Evolutionary conservation across 306 rosid species (phyloP).

Genomic region (Fragaria vesca): DNA sequence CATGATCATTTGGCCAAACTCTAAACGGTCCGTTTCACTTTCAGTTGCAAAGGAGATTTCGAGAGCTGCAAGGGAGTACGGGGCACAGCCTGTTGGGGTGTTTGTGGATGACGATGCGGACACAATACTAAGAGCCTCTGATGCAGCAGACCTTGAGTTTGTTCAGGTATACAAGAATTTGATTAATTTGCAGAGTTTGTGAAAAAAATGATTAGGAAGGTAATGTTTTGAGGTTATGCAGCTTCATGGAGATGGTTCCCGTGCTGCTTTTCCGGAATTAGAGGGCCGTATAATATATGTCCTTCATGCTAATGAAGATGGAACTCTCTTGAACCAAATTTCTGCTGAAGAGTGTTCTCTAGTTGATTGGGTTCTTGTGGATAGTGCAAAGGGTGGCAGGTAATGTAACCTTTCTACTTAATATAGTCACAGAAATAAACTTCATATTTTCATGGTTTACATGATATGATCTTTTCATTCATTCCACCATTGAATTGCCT

Average conservation of each 20-base stretch:
- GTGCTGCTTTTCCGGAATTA: slow-evolving; percentile 60
- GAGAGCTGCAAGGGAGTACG: slow-evolving; percentile 68
- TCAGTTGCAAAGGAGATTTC: slow-evolving; percentile 90
- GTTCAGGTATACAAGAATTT: slow-evolving; percentile 56
- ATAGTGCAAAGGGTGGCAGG: slow-evolving; percentile 89
- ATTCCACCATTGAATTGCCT: slow-evolving; percentile 14
- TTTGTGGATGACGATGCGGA: slow-evolving; percentile 80
- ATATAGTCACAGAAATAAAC: neutral
- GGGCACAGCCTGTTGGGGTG: slow-evolving; percentile 90
- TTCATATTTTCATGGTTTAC: neutral
- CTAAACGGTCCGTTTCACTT: slow-evolving; percentile 80
- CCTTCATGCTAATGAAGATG: slow-evolving; percentile 78
- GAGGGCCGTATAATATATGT: slow-evolving; percentile 70
- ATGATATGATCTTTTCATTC: slow-evolving; percentile 14
- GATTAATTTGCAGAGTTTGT: neutral
- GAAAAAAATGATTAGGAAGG: slow-evolving; percentile 13
- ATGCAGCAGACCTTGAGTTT: slow-evolving; percentile 67
- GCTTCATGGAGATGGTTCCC: slow-evolving; percentile 88
- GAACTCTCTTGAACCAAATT: slow-evolving; percentile 60
- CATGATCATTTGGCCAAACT: slow-evolving; percentile 92
- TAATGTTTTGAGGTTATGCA: slow-evolving; percentile 39
- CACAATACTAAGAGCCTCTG: slow-evolving; percentile 66
- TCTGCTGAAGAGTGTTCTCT: slow-evolving; percentile 58
- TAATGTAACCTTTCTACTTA: slow-evolving; percentile 30
- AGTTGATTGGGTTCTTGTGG: slow-evolving; percentile 87